Base-by-base conservation (phyloP, 2,329 filamentous ascomycete species). In the Pseudonectria foliicola region DNA sequence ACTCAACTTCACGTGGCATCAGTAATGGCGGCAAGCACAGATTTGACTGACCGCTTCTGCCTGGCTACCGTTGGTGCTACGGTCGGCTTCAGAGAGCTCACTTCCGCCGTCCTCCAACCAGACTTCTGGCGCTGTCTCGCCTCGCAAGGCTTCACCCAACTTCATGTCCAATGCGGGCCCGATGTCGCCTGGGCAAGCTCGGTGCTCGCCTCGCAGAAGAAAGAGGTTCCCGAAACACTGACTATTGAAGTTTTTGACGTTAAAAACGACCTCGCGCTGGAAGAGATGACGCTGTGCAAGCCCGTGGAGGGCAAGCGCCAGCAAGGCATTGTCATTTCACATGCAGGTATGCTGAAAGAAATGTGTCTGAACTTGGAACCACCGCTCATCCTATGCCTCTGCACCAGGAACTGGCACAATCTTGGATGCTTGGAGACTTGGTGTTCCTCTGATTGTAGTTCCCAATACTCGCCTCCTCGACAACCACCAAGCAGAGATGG, bases 31-130 rank as follows among this genome's bases (percentile, higher is more conserved):
- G 29, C 38, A 25, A 24, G 23, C 1, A 29, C 25, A 6, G 14
- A 15, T 24, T 10, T 11, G 7, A 32, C 48, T 13, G 38, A 55
- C 16, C 56, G 59, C 24, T 56, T 66, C 34, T 92, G 85, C 56
- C 85, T 98, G 46, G 82, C 95, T 36, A 96, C 92, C 0, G 83
- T 95, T 21, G 92, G 92, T 37, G 90, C 92, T 6, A 98, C 90
- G 0, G 88, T 89, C 12, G 76, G 82, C 13, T 98, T 98, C 61
- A 69, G 73, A 34, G 61, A 70, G 6, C 74, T 98, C 3, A 73
- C 95, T 37, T 62, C 71, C 28, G 75, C 81, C 23, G 74, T 82
- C 10, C 64, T 93, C 6, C 63, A 70, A 13, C 62, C 71, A 0
- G 49, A 59, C 0, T 89, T 92, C 53, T 68, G 93, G 42, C 47